Conservation (phyloP, 2,329 filamentous ascomycete genomes). For the Trichoderma hamatum region DNA sequence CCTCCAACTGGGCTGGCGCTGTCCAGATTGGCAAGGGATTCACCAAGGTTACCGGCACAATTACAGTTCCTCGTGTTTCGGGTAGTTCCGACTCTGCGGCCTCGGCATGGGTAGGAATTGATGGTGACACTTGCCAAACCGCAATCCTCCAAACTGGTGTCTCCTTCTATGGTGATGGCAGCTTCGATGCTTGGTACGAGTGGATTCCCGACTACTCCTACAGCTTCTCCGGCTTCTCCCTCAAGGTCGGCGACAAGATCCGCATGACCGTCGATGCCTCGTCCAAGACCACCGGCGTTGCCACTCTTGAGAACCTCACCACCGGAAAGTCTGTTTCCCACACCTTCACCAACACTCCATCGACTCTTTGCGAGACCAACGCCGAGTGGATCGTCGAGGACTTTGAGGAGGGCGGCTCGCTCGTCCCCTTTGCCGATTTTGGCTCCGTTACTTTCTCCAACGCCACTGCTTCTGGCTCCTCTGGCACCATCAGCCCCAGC, state of each 20-base stretch:
- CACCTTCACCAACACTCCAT: conserved; percentile 49
- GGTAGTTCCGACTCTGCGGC: conserved; percentile 30
- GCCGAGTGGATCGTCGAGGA: conserved; percentile 66
- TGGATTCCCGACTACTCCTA: conserved; percentile 50
- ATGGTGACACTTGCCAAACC: conserved; percentile 47
- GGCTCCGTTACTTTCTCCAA: conserved; percentile 36
- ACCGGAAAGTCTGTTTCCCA: conserved; percentile 57
- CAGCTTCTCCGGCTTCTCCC: conserved; percentile 42
- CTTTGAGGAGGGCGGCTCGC: conserved; percentile 34
- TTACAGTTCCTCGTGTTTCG: conserved; percentile 35
- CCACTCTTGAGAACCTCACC: conserved; percentile 49
- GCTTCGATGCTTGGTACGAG: conserved; percentile 47
- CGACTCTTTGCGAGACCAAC: conserved; percentile 56
- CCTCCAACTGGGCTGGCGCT: conserved; percentile 38
- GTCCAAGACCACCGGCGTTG: conserved; percentile 34
- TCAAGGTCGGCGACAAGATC: conserved; percentile 39
- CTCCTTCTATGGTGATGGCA: conserved; percentile 42
- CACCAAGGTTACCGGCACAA: conserved; percentile 37
- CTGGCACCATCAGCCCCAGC: conserved; percentile 30
- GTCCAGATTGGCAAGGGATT: conserved; percentile 35
- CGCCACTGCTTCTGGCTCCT: conserved; percentile 32
- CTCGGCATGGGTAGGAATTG: conserved; percentile 52
- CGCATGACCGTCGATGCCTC: conserved; percentile 38
- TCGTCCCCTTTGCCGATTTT: conserved; percentile 39
- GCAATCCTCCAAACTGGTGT: conserved; percentile 50